Evolutionary conservation across 805 yeast genomes (phyloP).

Genomic region (Torulaspora maleeae): DNA sequence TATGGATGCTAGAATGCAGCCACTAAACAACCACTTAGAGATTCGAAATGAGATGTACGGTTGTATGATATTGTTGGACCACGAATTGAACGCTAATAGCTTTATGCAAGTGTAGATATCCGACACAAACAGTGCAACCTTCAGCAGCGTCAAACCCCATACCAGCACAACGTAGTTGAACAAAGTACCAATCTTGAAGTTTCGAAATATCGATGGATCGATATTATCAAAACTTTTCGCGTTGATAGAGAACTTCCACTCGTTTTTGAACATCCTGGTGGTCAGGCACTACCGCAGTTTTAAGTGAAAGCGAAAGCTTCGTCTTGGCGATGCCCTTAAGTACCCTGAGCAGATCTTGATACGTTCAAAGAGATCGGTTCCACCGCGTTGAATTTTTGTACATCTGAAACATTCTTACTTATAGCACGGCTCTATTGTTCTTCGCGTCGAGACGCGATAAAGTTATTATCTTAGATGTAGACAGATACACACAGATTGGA

Average conservation of each 20-base stretch:
- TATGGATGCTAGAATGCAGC: constrained; percentile 72
- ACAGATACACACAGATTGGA: neutral
- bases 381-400: neutral
- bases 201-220: constrained; percentile 24
- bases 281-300: neutral
- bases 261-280: constrained; percentile 21
- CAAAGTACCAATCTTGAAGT: constrained; percentile 20
- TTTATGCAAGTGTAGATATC: constrained; percentile 78
- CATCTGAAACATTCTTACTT: constrained; percentile 3
- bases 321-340: neutral
- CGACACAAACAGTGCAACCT: constrained; percentile 52
- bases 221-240: constrained; percentile 28
- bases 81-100: constrained; percentile 64
- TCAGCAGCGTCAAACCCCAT: constrained; percentile 41
- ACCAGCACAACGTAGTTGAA: constrained; percentile 21
- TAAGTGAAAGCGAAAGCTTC: neutral
- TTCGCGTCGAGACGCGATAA: constrained; percentile 3
- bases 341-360: neutral
- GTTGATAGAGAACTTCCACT: constrained; percentile 27
- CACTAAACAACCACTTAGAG: constrained; percentile 69
- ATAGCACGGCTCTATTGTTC: neutral
- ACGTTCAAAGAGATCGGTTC: neutral
- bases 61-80: constrained; percentile 52
- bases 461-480: neutral
- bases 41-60: constrained; percentile 49